Conservation (phyloP, 345 rosid species). For the Lumnitzera littorea region DNA sequence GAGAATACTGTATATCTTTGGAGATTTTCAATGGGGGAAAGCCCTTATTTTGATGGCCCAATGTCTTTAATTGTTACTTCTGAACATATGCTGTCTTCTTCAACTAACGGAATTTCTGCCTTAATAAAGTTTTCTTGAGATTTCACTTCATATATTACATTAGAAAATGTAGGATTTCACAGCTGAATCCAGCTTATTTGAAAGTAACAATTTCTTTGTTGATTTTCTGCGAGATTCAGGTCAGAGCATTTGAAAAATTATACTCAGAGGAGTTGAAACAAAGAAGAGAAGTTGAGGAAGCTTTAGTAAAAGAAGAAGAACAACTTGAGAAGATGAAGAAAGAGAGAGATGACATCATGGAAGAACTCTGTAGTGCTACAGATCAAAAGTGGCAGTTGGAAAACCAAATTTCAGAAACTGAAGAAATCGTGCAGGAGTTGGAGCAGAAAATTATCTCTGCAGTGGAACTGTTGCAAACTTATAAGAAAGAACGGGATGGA, state of each 20-base stretch:
- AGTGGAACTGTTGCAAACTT: constrained; percentile 58
- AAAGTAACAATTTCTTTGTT: background rate
- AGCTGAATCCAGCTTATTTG: background rate
- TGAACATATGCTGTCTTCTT: too few relatives aligned
- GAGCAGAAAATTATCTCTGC: constrained; percentile 77
- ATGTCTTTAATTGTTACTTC: too few relatives aligned
- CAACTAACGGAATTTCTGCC: too few relatives aligned
- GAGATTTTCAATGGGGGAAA: too few relatives aligned
- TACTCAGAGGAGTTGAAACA: constrained; percentile 51
- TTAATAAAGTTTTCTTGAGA: too few relatives aligned
- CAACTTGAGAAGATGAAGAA: constrained; percentile 41
- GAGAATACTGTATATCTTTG: too few relatives aligned
- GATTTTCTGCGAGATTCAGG: constrained; percentile 23
- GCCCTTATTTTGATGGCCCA: too few relatives aligned
- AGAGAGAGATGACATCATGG: constrained; percentile 35
- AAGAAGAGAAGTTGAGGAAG: constrained; percentile 60
- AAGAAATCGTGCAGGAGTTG: constrained; percentile 42
- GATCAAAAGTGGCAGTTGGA: constrained; percentile 42
- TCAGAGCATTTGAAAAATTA: constrained; percentile 45
- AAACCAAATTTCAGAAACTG: constrained; percentile 49
- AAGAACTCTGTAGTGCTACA: constrained; percentile 37
- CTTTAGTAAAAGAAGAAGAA: constrained; percentile 50
- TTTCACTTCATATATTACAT: too few relatives aligned
- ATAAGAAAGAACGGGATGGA: constrained; percentile 54
- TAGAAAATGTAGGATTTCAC: too few relatives aligned